phyloP scores from a whole-genome alignment of 768 basidiomycete species.

The Rhizopogon vesiculosus region DNA sequence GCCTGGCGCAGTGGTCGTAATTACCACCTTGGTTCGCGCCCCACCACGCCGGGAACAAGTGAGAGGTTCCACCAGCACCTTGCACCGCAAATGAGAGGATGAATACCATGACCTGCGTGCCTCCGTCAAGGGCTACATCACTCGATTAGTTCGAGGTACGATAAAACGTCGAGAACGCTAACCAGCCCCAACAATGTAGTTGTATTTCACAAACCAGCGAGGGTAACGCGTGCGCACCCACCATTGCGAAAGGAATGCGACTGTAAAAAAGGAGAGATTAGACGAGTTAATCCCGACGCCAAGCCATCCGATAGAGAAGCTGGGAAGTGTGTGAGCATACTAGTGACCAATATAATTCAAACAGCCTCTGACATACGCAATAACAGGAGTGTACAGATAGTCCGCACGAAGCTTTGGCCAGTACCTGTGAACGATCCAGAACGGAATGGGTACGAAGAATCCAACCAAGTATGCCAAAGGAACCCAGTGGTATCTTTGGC shows the following conservation, averaged over 20 bases:
- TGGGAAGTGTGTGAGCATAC: slow-evolving; percentile 4
- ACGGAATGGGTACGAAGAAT: slow-evolving; percentile 47
- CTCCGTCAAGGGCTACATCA: slow-evolving; percentile 30
- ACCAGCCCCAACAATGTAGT: slow-evolving; percentile 63
- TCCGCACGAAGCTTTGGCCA: slow-evolving; percentile 43
- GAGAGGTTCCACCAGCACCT: slow-evolving; percentile 44
- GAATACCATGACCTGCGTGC: slow-evolving; percentile 50
- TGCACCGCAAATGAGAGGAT: slow-evolving; percentile 47
- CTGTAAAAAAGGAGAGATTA: slow-evolving; percentile 39
- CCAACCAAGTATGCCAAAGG: slow-evolving; percentile 44
- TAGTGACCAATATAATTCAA: neutral
- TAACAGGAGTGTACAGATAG: slow-evolving; percentile 43
- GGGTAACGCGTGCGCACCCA: slow-evolving; percentile 56
- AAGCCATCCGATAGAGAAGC: slow-evolving; percentile 39
- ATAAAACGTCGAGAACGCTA: slow-evolving; percentile 2
- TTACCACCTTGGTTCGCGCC: slow-evolving; percentile 50
- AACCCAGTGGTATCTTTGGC: slow-evolving; percentile 46
- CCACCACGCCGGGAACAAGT: slow-evolving; percentile 55
- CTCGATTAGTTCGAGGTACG: neutral
- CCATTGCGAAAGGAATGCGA: slow-evolving; percentile 55
- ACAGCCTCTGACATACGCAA: slow-evolving; percentile 25
- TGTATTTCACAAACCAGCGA: slow-evolving; percentile 64
- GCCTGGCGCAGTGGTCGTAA: slow-evolving; percentile 22
- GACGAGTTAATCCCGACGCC: slow-evolving; percentile 53
- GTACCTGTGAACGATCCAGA: slow-evolving; percentile 42